Conservation (phyloP, 768 basidiomycete genomes). For the Mycena crocata region DNA sequence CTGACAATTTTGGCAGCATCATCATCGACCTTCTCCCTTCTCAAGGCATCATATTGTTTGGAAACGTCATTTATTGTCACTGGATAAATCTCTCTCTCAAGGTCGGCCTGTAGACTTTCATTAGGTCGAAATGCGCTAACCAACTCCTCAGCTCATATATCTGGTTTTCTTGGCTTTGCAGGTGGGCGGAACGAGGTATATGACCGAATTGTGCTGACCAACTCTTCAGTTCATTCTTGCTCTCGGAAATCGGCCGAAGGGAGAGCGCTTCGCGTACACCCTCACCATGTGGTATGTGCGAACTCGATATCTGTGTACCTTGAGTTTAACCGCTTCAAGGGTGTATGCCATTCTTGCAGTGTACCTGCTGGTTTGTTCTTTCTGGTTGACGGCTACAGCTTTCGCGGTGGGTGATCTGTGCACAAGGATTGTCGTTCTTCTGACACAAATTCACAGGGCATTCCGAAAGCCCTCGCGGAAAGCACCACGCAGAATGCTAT, state of each 20-base stretch:
- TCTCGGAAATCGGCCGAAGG: conserved; percentile 82
- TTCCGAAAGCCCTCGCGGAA: conserved; percentile 61
- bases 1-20: conserved; percentile 59
- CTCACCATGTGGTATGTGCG: conserved; percentile 72
- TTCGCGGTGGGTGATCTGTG: conserved; percentile 66
- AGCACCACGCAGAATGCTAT: conserved; percentile 63
- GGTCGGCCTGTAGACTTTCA: conserved; percentile 70
- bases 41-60: conserved; percentile 72
- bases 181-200: conserved; percentile 32
- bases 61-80: conserved; percentile 75
- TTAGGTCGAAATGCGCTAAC: conserved; percentile 93
- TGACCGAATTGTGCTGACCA: not conserved
- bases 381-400: conserved; percentile 82
- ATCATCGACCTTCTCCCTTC: conserved; percentile 86
- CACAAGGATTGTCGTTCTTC: not conserved
- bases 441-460: conserved; percentile 49
- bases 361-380: conserved; percentile 89
- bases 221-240: conserved; percentile 70
- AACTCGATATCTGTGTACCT: not conserved
- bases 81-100: conserved; percentile 22
- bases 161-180: conserved; percentile 84
- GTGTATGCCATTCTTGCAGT: conserved; percentile 85
- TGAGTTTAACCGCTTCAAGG: conserved; percentile 49
- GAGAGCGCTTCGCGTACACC: conserved; percentile 70
- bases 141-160: conserved; percentile 84